Evolutionary conservation across 306 rosid species (phyloP), one percentile per base, ranked within the genome.

Genomic region (Trifolium dubium): DNA sequence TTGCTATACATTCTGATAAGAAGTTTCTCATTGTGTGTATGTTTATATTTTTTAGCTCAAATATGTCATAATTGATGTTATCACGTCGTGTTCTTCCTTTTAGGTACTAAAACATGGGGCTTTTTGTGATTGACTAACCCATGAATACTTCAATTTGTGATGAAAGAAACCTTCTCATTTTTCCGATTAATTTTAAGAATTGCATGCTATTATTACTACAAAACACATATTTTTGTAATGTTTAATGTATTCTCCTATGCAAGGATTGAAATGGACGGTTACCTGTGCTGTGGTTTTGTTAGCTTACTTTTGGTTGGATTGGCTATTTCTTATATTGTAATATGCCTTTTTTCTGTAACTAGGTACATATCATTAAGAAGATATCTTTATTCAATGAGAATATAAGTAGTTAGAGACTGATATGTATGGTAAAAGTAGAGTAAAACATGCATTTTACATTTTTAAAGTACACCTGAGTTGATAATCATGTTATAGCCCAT

Each of bases 201-300:
- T 23, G 58, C 2, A 17, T 72, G 65, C 30, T 40, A 58, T 70
- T 65, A 30, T 74, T 44, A 64, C 58, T 67, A 14, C 71, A 77
- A 64, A 49, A 2, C 2, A 67, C 54, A 64, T 51, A 15, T 5
- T 23, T 67, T 66, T 71, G 23, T 23, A 1, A 23, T 23, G 23
- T 66, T 17, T 43, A 41, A 19, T 67, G 47, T 59, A 61, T 43
- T 60, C 54, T 75, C 34, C 70, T 54, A 59, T 12, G 7, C 55
- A 29, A 44, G 15, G 17, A 56, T 74, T 47, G 70, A 18, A 49
- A 40, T 53, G 32, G 56, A 47, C 18, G 31, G 32, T 15, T 56
- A 28, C 10, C 6, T 19, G 60, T 19, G 60, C 6, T 54, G 6
- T 9, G 14, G 32, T 19, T 54, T 19, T 54, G 60, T 54, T 54